Evolutionary conservation across 2,329 filamentous ascomycete species (phyloP).

Genomic region (Fusarium sp.): DNA sequence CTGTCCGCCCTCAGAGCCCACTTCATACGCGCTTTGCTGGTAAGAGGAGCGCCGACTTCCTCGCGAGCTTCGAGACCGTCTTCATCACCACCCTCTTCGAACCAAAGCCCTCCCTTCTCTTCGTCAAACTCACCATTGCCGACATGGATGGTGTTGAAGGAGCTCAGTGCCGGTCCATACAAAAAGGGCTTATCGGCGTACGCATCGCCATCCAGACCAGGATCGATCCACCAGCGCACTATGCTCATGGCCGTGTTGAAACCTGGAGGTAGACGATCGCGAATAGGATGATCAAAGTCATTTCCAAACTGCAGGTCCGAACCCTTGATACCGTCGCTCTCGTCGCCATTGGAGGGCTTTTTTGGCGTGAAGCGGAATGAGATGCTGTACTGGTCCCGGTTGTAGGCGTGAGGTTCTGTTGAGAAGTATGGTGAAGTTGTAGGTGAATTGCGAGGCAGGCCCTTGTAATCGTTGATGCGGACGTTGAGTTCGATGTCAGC

Average conservation of each 20-base stretch:
- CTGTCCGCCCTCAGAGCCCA: constrained; percentile 67
- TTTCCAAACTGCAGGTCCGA: constrained; percentile 91
- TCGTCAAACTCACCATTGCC: constrained; percentile 68
- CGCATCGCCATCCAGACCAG: constrained; percentile 89
- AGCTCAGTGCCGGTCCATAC: constrained; percentile 85
- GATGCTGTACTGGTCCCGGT: constrained; percentile 87
- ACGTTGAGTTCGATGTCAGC: constrained; percentile 80
- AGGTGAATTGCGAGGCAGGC: constrained; percentile 81
- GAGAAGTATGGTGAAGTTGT: constrained; percentile 83
- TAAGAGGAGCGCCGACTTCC: constrained; percentile 65
- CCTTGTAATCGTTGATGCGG: constrained; percentile 76
- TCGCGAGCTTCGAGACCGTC: constrained; percentile 64
- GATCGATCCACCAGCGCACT: constrained; percentile 92
- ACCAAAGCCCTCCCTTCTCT: constrained; percentile 66
- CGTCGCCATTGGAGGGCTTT: constrained; percentile 45
- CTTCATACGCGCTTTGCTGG: constrained; percentile 69
- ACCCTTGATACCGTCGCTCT: constrained; percentile 70
- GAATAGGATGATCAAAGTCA: constrained; percentile 93
- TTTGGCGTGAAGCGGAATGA: constrained; percentile 84
- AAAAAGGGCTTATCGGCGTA: constrained; percentile 89
- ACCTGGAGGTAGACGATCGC: constrained; percentile 86
- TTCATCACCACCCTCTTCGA: constrained; percentile 77
- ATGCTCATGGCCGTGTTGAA: constrained; percentile 88
- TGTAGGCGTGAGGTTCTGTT: constrained; percentile 74
- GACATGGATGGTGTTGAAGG: constrained; percentile 82